Percentiles rank a stretch among this genome's conserved stretches.
phyloP scores from a whole-genome alignment of 805 yeast species.

The Torulaspora delbrueckii region DNA sequence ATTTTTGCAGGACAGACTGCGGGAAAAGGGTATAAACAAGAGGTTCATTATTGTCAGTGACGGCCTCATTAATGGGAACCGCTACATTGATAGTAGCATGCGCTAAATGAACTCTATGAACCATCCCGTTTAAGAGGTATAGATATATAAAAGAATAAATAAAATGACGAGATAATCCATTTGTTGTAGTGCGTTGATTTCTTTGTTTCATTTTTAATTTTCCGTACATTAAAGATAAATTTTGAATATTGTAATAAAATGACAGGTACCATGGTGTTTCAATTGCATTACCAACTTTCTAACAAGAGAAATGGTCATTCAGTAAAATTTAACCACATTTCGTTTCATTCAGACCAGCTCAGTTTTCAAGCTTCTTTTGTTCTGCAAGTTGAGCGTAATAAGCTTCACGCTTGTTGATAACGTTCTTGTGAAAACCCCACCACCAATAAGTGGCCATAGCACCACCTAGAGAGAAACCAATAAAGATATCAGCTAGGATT shows the following conservation, averaged over 20 bases:
- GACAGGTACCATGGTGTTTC: constrained; percentile 1
- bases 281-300: neutral
- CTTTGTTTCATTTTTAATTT: constrained; percentile 5
- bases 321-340: neutral
- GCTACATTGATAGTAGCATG: constrained; percentile 5
- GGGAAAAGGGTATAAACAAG: constrained; percentile 35
- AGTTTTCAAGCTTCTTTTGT: constrained; percentile 47
- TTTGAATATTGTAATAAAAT: constrained; percentile 9
- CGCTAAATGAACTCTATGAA: neutral
- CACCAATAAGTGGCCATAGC: constrained; percentile 73
- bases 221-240: constrained; percentile 5
- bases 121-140: constrained; percentile 3
- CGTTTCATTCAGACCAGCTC: neutral
- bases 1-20: constrained; percentile 47
- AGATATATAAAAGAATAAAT: constrained; percentile 9
- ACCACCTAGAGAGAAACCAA: constrained; percentile 62
- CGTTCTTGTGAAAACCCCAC: constrained; percentile 75
- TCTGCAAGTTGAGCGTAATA: constrained; percentile 77
- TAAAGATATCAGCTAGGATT: constrained; percentile 69
- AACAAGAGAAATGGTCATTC: neutral
- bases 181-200: constrained; percentile 1
- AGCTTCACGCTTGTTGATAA: constrained; percentile 72
- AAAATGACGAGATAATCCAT: constrained; percentile 7
- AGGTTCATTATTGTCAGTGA: constrained; percentile 46
- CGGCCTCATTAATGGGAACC: constrained; percentile 34